phyloP scores from a whole-genome alignment of 441 rosid genomes.

The Erodium moschatum region DNA sequence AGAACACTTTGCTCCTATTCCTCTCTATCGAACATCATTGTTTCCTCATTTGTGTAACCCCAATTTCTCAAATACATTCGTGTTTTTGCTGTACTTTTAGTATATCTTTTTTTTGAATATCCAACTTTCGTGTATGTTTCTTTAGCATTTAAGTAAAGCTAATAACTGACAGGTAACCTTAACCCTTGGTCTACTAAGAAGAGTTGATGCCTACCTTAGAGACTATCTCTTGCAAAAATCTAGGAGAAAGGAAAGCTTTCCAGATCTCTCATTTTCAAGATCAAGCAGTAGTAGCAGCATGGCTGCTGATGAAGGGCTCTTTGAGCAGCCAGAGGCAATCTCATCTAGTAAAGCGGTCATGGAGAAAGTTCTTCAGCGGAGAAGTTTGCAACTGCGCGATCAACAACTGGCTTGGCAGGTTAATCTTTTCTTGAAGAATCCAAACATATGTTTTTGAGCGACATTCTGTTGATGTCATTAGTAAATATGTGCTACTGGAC shows the following conservation, averaged over 20 bases:
- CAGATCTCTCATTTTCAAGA: constrained; percentile 17
- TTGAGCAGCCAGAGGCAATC: constrained; percentile 41
- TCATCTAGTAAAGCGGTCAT: constrained; percentile 61
- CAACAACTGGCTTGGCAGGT: constrained; percentile 93
- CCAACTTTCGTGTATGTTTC: background rate
- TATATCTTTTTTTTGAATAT: background rate
- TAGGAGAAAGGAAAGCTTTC: constrained; percentile 40
- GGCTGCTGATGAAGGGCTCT: constrained; percentile 33
- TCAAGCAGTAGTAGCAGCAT: constrained; percentile 27
- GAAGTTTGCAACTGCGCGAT: constrained; percentile 82
- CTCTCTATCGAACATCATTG: background rate
- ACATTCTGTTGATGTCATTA: background rate
- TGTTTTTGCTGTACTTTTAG: background rate
- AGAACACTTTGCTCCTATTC: background rate
- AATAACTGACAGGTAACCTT: constrained; percentile 53
- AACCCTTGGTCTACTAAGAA: constrained; percentile 79
- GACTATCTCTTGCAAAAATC: constrained; percentile 71
- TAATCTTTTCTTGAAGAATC: background rate
- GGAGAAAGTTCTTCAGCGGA: constrained; percentile 87
- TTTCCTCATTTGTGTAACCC: background rate
- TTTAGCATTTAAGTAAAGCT: constrained; percentile 11
- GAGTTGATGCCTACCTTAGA: constrained; percentile 84
- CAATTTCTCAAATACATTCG: background rate
- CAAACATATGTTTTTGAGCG: background rate
- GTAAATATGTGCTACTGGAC: background rate